Evolutionary conservation across 306 rosid genomes (phyloP).

Genomic region (Myrica gale): DNA sequence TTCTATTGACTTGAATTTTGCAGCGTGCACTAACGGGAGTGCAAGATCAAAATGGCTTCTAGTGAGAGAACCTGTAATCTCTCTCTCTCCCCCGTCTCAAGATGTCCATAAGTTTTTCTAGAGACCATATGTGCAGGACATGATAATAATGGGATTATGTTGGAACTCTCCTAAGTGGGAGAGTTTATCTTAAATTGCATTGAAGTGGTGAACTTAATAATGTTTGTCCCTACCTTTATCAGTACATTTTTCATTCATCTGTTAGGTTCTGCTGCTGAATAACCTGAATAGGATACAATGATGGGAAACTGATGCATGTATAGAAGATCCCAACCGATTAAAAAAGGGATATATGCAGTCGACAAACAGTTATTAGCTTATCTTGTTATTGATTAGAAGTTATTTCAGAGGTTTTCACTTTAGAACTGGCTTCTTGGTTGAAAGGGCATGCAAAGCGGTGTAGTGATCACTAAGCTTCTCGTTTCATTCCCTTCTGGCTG

Average conservation of each 20-base stretch:
- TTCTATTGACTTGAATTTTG: constrained; percentile 21
- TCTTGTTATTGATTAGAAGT: too few relatives aligned
- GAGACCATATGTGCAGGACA: background rate
- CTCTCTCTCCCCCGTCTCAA: background rate
- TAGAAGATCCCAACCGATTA: too few relatives aligned
- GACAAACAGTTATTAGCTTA: too few relatives aligned
- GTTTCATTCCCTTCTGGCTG: too few relatives aligned
- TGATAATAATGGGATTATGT: background rate
- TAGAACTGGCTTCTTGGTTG: too few relatives aligned
- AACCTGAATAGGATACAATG: background rate
- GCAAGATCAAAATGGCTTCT: constrained; percentile 49
- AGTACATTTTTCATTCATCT: background rate
- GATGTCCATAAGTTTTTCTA: background rate
- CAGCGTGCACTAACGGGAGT: constrained; percentile 58
- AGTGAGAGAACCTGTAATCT: constrained; percentile 22
- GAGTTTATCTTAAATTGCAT: background rate
- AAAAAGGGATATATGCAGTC: too few relatives aligned
- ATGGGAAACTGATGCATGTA: too few relatives aligned
- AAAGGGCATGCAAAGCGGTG: too few relatives aligned
- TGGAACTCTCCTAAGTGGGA: background rate
- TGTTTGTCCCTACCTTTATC: background rate
- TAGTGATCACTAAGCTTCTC: too few relatives aligned
- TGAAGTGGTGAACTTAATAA: background rate
- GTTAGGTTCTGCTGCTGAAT: background rate
- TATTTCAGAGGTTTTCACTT: too few relatives aligned